Evolutionary conservation across 352 stramenopile species (phyloP).

Genomic region (Globisporangium orthogonon): DNA sequence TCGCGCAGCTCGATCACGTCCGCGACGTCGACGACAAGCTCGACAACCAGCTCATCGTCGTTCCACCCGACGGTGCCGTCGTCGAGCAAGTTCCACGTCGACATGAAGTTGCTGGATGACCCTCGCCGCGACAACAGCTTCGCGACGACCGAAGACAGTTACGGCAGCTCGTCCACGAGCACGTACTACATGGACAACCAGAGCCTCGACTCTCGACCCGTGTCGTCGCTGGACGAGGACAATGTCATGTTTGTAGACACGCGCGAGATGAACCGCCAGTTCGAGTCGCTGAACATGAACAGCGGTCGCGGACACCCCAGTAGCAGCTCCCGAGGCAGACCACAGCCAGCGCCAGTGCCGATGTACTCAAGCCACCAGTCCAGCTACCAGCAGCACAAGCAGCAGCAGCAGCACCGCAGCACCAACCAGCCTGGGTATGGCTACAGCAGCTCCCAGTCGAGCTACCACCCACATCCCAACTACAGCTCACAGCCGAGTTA

Average conservation of each 20-base stretch:
- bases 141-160: constrained; percentile 41
- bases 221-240: constrained; percentile 35
- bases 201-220: constrained; percentile 22
- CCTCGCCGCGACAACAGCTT: constrained; percentile 10
- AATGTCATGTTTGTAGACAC: constrained; percentile 32
- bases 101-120: constrained; percentile 41
- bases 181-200: constrained; percentile 6
- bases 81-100: constrained; percentile 20
- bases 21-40: constrained; percentile 6
- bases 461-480: background rate
- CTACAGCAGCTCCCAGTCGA: background rate
- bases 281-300: constrained; percentile 5
- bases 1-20: constrained; percentile 14
- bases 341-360: background rate
- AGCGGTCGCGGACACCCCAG: background rate
- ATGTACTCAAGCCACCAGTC: constrained; percentile 8
- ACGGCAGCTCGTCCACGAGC: constrained; percentile 13
- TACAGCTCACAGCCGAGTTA: background rate
- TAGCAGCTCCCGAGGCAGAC: background rate
- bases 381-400: background rate
- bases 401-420: background rate
- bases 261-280: constrained; percentile 24
- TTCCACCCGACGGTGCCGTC: constrained; percentile 1
- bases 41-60: background rate
- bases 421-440: background rate